phyloP scores from a whole-genome alignment of 1,284 basidiomycete genomes.

The Cutaneotrichosporon arboriforme region DNA sequence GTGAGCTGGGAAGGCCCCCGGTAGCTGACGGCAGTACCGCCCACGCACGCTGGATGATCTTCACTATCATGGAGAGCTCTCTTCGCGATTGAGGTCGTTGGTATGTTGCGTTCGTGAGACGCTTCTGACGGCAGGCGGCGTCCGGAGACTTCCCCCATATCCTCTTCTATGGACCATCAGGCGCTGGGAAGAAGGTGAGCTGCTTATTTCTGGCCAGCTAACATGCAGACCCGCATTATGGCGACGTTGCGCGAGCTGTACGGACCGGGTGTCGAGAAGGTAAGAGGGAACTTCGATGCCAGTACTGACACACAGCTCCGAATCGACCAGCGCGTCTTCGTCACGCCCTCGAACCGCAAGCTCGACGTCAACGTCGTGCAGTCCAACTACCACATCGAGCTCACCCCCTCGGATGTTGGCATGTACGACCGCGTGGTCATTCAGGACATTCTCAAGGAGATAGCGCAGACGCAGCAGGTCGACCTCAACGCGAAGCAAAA shows the following conservation, averaged over 20 bases:
- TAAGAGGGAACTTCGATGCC: conserved; percentile 33
- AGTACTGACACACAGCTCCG: conserved; percentile 64
- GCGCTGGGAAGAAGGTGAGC: conserved; percentile 81
- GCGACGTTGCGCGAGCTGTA: conserved; percentile 84
- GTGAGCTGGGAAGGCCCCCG: conserved; percentile 51
- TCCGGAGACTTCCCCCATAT: conserved; percentile 96
- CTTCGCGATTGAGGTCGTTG: conserved; percentile 71
- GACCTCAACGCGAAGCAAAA: conserved; percentile 90
- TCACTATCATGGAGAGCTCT: conserved; percentile 81
- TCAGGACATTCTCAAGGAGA: conserved; percentile 96
- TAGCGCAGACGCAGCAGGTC: conserved; percentile 97
- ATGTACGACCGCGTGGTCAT: conserved; percentile 94
- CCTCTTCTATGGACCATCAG: conserved; percentile 95
- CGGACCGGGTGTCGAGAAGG: conserved; percentile 89
- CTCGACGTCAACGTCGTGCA: conserved; percentile 96
- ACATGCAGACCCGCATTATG: conserved; percentile 69
- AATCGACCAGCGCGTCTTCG: conserved; percentile 95
- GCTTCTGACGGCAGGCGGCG: conserved; percentile 55
- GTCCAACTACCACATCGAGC: conserved; percentile 95
- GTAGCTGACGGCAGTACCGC: conserved; percentile 59
- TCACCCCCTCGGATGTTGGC: conserved; percentile 98
- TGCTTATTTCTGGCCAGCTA: background rate
- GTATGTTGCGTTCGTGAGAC: conserved; percentile 46
- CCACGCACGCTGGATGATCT: conserved; percentile 79
- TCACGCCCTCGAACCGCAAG: conserved; percentile 90